Conservation (phyloP, 2,329 filamentous ascomycete species). For the Leptographium procerum region DNA sequence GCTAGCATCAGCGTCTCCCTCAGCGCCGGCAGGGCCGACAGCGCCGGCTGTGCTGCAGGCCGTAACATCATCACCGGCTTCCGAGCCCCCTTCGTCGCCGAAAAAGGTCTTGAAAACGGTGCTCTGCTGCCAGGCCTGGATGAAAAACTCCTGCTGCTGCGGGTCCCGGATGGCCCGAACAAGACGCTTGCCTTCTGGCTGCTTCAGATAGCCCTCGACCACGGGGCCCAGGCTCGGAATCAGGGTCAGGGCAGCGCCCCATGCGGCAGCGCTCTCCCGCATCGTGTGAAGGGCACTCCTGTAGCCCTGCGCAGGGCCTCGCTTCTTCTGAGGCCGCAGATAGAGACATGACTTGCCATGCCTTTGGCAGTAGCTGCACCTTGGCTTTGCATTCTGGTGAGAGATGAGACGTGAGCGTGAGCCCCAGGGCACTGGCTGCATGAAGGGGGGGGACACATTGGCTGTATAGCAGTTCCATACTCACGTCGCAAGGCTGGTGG, state of each 20-base stretch:
- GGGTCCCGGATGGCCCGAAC: conserved; percentile 23
- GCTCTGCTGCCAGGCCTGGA: conserved; percentile 24
- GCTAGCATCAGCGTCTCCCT: neutral
- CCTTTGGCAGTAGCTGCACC: conserved; percentile 31
- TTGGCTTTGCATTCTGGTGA: conserved; percentile 27
- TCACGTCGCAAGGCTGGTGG: conserved; percentile 32
- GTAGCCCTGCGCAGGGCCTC: conserved; percentile 27
- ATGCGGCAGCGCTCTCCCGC: conserved; percentile 26
- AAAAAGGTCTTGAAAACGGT: conserved; percentile 20
- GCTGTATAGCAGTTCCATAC: neutral
- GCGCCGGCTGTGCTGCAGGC: neutral
- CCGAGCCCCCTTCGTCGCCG: conserved; percentile 1
- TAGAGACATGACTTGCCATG: conserved; percentile 27
- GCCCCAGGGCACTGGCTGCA: neutral
- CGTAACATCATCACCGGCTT: neutral
- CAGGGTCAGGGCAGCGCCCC: conserved; percentile 24
- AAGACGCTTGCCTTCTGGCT: conserved; percentile 19
- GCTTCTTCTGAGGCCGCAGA: conserved; percentile 26
- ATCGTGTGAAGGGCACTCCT: conserved; percentile 26
- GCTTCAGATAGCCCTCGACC: conserved; percentile 23
- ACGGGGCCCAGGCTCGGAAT: conserved; percentile 24
- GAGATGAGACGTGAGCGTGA: no score
- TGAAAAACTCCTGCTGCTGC: conserved; percentile 24
- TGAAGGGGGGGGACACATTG: no score
- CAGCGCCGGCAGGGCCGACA: no score